Base-by-base conservation (phyloP, 306 rosid genomes). In the Acmispon strigosus region DNA sequence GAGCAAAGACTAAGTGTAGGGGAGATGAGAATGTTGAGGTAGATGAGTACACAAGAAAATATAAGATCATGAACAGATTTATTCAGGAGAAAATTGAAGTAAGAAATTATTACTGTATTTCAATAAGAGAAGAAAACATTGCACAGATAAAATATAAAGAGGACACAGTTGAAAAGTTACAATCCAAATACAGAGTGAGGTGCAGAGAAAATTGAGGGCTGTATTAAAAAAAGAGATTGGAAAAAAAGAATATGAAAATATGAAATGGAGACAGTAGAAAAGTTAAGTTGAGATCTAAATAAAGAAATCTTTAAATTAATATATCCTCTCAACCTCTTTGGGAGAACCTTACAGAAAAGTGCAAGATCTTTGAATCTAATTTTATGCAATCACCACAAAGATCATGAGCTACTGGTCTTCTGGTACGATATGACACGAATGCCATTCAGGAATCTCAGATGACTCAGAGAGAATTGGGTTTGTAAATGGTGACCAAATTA, bases 341-440 rank as follows among this genome's bases (percentile, higher is more conserved):
- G 15, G 72, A 45, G 56, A 63, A 53, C n/a, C 39, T 52, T 29
- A 27, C 29, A 14, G 39, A 41, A 27, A 48, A 16, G 57, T 64
- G 50, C 59, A 45, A 45, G 18, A 43, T 52, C 34, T 73, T 42
- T 56, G 10, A 62, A 52, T 73, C 78, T 47, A 74, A 74, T 64
- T 74, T 74, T 74, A 52, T 15, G 65, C 48, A 43, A 52, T 16
- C 47, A 27, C 27, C 51, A 36, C 45, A 6, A 43, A 19, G 14
- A 66, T 64, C 1, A 6, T 13, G 65, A 18, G 66, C 68, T 65
- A 39, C 41, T 18, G 15, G 52, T 55, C 58, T 47, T 32, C 51
- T 65, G 41, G 58, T 65, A 32, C 17, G 50, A 55, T 18, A 29
- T 65, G 63, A 44, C 34, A 32, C 39, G 15, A 27, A 56, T 72